Evolutionary conservation across 2,329 filamentous ascomycete genomes (phyloP).

Genomic region (Xylaria sp.): DNA sequence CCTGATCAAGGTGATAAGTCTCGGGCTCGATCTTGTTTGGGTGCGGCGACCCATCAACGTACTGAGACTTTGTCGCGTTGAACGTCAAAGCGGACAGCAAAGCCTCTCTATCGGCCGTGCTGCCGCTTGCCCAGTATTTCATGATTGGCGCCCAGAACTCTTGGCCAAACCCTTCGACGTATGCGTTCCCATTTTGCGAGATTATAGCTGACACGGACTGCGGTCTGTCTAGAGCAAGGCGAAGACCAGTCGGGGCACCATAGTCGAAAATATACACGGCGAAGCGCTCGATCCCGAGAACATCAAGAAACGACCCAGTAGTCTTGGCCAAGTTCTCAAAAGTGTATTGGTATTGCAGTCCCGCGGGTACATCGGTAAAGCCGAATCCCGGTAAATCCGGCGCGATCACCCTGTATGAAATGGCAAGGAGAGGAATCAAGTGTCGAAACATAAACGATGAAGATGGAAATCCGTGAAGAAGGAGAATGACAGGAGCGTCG

Average conservation of each 20-base stretch:
- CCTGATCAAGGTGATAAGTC: conserved; percentile 5
- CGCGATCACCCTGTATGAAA: conserved; percentile 1
- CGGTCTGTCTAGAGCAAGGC: not conserved
- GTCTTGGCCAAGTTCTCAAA: not conserved
- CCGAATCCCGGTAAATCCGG: not conserved
- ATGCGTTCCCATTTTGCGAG: conserved; percentile 1
- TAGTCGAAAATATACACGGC: not conserved
- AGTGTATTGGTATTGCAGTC: not conserved
- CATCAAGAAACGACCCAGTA: not conserved
- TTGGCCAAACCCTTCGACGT: not conserved
- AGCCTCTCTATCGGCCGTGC: not conserved
- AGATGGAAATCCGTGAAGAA: conserved; percentile 4
- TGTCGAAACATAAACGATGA: conserved; percentile 8
- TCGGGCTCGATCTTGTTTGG: conserved; percentile 2
- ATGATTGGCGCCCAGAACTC: not conserved
- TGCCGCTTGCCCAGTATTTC: conserved; percentile 5
- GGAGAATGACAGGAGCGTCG: not conserved
- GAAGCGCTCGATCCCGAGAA: not conserved
- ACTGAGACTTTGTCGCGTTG: not conserved
- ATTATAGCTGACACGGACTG: not conserved
- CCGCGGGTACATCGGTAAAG: not conserved
- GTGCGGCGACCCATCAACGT: conserved; percentile 3
- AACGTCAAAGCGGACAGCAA: not conserved
- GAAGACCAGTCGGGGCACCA: not conserved
- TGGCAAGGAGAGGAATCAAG: conserved; percentile 4